These are phyloP conservation scores for Grigorovia jiainica DNA, from an alignment of 805 yeast genomes.

Conservation along the genomic window DNA sequence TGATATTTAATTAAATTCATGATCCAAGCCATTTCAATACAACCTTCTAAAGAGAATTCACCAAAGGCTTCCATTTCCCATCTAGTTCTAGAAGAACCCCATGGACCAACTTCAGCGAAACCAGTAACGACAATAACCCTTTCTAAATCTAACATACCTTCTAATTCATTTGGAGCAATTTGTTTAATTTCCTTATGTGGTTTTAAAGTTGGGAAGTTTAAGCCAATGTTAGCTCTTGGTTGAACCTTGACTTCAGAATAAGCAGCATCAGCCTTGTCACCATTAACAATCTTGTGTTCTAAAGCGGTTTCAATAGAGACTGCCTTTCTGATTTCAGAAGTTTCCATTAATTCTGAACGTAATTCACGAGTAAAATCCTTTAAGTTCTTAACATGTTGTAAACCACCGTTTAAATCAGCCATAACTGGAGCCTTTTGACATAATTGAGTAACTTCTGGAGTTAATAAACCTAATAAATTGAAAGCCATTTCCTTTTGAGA, in stretches of 20 bases:
- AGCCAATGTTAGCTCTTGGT: slow-evolving; percentile 92
- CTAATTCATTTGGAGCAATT: slow-evolving; percentile 58
- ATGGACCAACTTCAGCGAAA: slow-evolving; percentile 97
- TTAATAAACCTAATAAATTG: slow-evolving; percentile 88
- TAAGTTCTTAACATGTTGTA: slow-evolving; percentile 85
- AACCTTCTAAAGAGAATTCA: slow-evolving; percentile 92
- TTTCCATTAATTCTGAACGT: slow-evolving; percentile 62
- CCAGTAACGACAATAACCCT: slow-evolving; percentile 93
- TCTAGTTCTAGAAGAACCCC: slow-evolving; percentile 98
- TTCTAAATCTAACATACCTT: slow-evolving; percentile 87
- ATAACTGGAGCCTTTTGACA: slow-evolving; percentile 91
- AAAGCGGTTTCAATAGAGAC: slow-evolving; percentile 88
- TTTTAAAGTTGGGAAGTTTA: slow-evolving; percentile 85
- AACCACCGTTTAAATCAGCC: slow-evolving; percentile 99
- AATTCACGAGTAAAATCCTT: slow-evolving; percentile 76
- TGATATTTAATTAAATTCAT: slow-evolving; percentile 96
- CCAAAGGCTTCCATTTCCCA: slow-evolving; percentile 99
- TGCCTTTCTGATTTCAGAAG: slow-evolving; percentile 89
- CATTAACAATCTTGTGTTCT: slow-evolving; percentile 74
- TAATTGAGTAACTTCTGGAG: slow-evolving; percentile 71
- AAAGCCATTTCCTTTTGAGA: slow-evolving; percentile 99
- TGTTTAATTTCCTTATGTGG: slow-evolving; percentile 63
- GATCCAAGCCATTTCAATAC: slow-evolving; percentile 99
- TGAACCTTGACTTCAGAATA: slow-evolving; percentile 67
- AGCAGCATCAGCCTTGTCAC: slow-evolving; percentile 81